Evolutionary conservation across 164 flowering plant genomes (phyloP).

Genomic region (Aristolochia californica): DNA sequence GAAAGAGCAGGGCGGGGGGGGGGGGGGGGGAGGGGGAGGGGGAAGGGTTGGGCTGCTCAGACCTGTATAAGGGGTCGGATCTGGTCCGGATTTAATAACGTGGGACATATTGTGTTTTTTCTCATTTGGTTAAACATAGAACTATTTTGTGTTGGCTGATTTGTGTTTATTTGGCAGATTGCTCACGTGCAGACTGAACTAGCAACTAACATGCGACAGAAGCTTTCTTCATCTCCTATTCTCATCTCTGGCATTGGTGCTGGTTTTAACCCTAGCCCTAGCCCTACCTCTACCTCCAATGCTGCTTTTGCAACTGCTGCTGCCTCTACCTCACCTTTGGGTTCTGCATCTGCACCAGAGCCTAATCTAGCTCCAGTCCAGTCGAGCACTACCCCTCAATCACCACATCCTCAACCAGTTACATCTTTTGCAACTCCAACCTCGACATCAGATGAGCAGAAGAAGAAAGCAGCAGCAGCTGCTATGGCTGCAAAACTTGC

Average conservation of each 20-base stretch:
- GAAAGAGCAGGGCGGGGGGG: too few relatives aligned
- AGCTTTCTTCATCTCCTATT: conserved; percentile 15
- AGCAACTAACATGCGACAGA: conserved; percentile 25
- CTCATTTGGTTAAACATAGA: too few relatives aligned
- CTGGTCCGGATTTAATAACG: too few relatives aligned
- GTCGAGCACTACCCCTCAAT: conserved; percentile 16
- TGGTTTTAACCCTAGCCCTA: not conserved
- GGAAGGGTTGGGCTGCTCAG: too few relatives aligned
- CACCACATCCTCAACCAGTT: conserved; percentile 27
- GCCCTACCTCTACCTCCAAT: not conserved
- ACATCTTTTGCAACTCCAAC: conserved; percentile 28
- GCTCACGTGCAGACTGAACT: conserved; percentile 39
- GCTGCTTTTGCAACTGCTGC: too few relatives aligned
- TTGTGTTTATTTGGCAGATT: conserved; percentile 25
- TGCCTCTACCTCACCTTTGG: conserved; percentile 7
- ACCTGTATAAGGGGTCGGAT: too few relatives aligned
- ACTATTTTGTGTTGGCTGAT: too few relatives aligned
- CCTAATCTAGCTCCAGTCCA: conserved; percentile 18
- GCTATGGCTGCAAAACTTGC: conserved; percentile 75
- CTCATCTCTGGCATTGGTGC: conserved; percentile 9
- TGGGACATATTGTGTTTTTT: too few relatives aligned
- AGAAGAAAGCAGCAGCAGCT: conserved; percentile 60
- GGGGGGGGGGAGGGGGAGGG: too few relatives aligned
- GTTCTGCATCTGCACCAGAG: conserved; percentile 13
- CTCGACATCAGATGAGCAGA: conserved; percentile 32